Conservation (phyloP, 495 filamentous ascomycete genomes). For the Coniosporium apollinis region DNA sequence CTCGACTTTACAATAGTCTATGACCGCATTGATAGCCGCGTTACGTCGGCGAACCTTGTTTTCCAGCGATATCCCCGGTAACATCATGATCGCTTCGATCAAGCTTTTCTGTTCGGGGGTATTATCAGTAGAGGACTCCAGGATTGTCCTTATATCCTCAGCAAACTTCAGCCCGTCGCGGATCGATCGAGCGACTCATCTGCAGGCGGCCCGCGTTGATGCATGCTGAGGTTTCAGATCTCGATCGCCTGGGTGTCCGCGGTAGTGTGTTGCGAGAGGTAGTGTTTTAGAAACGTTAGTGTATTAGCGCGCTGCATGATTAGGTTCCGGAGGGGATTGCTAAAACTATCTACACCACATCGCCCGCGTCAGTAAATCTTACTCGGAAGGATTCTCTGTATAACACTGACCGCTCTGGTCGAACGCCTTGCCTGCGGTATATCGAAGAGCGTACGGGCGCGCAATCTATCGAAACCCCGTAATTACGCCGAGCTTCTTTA, state of each 20-base stretch:
- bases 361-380: conserved; percentile 1
- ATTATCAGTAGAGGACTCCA: conserved; percentile 1
- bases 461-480: conserved; percentile 2
- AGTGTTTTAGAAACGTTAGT: conserved; percentile 2
- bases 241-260: conserved; percentile 2
- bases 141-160: conserved; percentile 1
- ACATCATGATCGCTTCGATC: conserved; percentile 7
- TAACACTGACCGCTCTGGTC: conserved; percentile 5
- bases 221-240: conserved; percentile 2
- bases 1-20: conserved; percentile 8
- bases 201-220: conserved; percentile 1
- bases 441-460: conserved; percentile 1
- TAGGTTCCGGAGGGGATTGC: conserved; percentile 6
- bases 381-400: neutral
- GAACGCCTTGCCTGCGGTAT: conserved; percentile 3
- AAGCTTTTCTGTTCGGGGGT: conserved; percentile 8
- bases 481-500: conserved; percentile 1
- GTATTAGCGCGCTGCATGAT: conserved; percentile 6
- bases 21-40: conserved; percentile 9
- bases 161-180: conserved; percentile 9
- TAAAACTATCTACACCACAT: conserved; percentile 2
- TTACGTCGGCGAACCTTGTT: conserved; percentile 8
- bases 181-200: conserved; percentile 12
- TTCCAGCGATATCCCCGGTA: conserved; percentile 5
- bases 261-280: conserved; percentile 2